phyloP scores from a whole-genome alignment of 805 yeast genomes.

The Starmera dryadoides region DNA sequence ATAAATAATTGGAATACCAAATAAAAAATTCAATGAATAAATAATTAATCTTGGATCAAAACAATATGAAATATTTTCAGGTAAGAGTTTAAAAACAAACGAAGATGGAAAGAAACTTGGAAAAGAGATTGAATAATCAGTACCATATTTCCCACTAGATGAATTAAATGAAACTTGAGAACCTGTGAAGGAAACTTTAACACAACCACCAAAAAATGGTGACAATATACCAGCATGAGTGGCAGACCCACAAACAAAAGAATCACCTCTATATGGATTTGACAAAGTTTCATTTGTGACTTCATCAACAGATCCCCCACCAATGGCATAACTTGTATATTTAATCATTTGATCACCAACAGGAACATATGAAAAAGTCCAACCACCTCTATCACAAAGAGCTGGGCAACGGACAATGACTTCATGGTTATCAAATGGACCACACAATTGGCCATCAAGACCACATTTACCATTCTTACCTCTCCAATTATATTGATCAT shows the following conservation, averaged over 20 bases:
- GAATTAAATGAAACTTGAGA: constrained; percentile 41
- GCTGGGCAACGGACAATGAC: constrained; percentile 79
- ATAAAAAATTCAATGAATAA: constrained; percentile 46
- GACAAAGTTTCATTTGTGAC: constrained; percentile 27
- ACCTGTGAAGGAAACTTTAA: constrained; percentile 51
- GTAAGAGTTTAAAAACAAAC: constrained; percentile 46
- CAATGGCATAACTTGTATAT: constrained; percentile 67
- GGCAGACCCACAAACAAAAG: constrained; percentile 86
- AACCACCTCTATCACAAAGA: constrained; percentile 69
- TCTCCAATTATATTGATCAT: constrained; percentile 49
- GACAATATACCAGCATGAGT: constrained; percentile 78
- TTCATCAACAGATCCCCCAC: constrained; percentile 49
- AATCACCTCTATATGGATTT: constrained; percentile 77
- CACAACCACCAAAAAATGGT: constrained; percentile 74
- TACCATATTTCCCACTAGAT: constrained; percentile 42
- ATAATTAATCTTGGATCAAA: constrained; percentile 60
- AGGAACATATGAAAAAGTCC: constrained; percentile 67
- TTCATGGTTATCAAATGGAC: constrained; percentile 33
- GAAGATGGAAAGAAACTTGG: constrained; percentile 72
- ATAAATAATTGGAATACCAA: constrained; percentile 58
- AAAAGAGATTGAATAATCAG: constrained; percentile 38
- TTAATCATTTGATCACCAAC: constrained; percentile 65
- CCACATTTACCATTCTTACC: constrained; percentile 81
- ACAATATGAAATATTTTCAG: constrained; percentile 42
- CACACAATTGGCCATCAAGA: constrained; percentile 54